Percentiles rank a stretch among this genome's conserved stretches.
Conservation (phyloP, 768 basidiomycete species). For the Lactarius sanguifluus region DNA sequence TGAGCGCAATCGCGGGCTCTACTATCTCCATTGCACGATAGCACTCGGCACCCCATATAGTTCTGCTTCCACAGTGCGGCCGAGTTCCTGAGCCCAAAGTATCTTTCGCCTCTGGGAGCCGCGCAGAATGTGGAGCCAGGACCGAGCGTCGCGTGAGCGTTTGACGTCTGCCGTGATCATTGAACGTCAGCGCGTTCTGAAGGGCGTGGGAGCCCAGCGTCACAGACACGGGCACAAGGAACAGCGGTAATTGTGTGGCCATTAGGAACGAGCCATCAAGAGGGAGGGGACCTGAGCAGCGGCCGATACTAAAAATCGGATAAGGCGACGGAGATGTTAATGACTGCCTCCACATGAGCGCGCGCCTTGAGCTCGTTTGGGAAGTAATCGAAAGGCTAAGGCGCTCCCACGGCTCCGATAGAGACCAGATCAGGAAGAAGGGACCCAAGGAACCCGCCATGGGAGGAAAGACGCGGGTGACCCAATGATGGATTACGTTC, state of each 20-base stretch:
- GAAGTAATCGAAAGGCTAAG: neutral
- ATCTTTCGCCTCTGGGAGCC: neutral
- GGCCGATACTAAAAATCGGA: neutral
- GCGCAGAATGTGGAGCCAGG: neutral
- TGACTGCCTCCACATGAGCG: neutral
- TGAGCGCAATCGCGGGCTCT: neutral
- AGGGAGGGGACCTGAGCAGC: slow-evolving; percentile 2
- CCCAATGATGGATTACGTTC: slow-evolving; percentile 18
- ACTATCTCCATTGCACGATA: neutral
- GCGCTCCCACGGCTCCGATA: neutral
- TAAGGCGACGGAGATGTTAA: slow-evolving; percentile 2
- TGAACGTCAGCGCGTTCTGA: slow-evolving; percentile 4
- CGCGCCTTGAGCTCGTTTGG: slow-evolving; percentile 11
- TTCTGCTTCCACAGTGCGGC: slow-evolving; percentile 9
- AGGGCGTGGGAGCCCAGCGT: neutral
- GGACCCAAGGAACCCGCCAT: neutral
- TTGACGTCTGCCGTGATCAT: slow-evolving; percentile 16
- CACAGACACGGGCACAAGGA: slow-evolving; percentile 8
- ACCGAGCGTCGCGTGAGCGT: neutral
- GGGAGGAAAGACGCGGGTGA: slow-evolving; percentile 7
- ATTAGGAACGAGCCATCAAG: neutral
- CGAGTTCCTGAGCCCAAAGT: neutral
- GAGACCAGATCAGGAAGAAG: slow-evolving; percentile 17
- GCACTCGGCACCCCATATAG: neutral
- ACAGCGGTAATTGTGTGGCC: slow-evolving; percentile 16